Percentiles rank a stretch among this genome's conserved stretches.
Conservation (phyloP, 176 grass and related monocot genomes). For the Oryza punctata region DNA sequence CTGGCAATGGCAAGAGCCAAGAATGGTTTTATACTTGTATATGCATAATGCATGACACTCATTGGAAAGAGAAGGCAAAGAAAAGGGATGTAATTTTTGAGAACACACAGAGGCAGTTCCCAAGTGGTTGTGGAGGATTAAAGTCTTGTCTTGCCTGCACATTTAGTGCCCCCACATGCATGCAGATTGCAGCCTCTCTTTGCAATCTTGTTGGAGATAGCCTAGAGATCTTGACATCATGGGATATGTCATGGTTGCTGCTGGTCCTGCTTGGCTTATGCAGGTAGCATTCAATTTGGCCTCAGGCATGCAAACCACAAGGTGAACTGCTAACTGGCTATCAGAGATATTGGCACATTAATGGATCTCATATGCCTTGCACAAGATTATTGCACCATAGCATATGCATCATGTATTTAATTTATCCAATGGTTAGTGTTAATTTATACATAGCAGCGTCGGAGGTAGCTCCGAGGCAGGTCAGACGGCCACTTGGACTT, state of each 20-base stretch:
- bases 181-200: conserved; percentile 5
- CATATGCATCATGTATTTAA: too few relatives aligned
- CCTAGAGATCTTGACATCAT: conserved; percentile 27
- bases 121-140: conserved; percentile 29
- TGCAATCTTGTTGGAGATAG: conserved; percentile 15
- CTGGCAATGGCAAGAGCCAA: background rate
- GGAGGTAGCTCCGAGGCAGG: too few relatives aligned
- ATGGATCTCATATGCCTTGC: background rate
- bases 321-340: background rate
- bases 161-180: conserved; percentile 34
- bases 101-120: background rate
- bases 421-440: too few relatives aligned
- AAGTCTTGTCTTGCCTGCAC: conserved; percentile 23
- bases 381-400: too few relatives aligned
- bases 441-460: too few relatives aligned
- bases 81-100: background rate
- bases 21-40: background rate
- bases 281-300: conserved; percentile 3
- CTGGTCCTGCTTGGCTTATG: conserved; percentile 3
- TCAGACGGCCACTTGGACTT: too few relatives aligned
- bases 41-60: background rate
- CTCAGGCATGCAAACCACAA: background rate
- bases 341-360: conserved; percentile 24
- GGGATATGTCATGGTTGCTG: conserved; percentile 20
- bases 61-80: background rate